phyloP scores from a whole-genome alignment of 2,329 filamentous ascomycete genomes.

The Xylaria sp. region DNA sequence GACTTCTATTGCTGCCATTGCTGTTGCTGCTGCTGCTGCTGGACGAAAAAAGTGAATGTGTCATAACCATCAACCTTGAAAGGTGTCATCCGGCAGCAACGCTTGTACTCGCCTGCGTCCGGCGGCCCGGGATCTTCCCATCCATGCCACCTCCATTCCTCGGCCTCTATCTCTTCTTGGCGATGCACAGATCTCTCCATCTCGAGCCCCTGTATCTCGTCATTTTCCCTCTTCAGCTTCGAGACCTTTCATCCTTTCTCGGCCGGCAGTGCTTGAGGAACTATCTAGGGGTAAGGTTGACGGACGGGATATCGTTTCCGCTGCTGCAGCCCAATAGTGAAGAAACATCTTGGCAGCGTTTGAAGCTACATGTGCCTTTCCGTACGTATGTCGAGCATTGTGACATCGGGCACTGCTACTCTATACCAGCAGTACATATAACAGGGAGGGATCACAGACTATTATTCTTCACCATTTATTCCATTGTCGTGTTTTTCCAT shows the following conservation, averaged over 20 bases:
- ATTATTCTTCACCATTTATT: too few relatives aligned
- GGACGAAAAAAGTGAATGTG: not conserved
- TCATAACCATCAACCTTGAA: conserved; percentile 12
- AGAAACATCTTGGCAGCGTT: conserved; percentile 28
- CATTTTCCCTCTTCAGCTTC: not conserved
- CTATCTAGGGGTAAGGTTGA: not conserved
- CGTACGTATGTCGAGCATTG: conserved; percentile 18
- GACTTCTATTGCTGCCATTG: not conserved
- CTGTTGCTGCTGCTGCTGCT: not conserved
- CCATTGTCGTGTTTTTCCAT: not conserved
- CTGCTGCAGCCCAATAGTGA: conserved; percentile 24
- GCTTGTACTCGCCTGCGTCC: conserved; percentile 27
- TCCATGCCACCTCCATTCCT: conserved; percentile 9
- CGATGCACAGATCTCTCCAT: conserved; percentile 5
- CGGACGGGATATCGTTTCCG: conserved; percentile 20
- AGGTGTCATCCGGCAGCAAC: conserved; percentile 30
- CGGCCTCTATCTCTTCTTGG: conserved; percentile 5
- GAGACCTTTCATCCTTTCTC: not conserved
- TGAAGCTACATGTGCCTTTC: conserved; percentile 22
- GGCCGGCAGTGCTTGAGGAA: not conserved
- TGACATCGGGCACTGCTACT: conserved; percentile 16
- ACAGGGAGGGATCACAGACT: not conserved
- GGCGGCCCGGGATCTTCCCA: conserved; percentile 18
- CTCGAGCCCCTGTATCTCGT: not conserved
- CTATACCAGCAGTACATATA: not conserved